A percentile compares a stretch with the other conserved stretches of the same genome.
These are phyloP conservation scores for Spergularia bocconei DNA, from an alignment of 148 eudicot species.

Conservation along the genomic window DNA sequence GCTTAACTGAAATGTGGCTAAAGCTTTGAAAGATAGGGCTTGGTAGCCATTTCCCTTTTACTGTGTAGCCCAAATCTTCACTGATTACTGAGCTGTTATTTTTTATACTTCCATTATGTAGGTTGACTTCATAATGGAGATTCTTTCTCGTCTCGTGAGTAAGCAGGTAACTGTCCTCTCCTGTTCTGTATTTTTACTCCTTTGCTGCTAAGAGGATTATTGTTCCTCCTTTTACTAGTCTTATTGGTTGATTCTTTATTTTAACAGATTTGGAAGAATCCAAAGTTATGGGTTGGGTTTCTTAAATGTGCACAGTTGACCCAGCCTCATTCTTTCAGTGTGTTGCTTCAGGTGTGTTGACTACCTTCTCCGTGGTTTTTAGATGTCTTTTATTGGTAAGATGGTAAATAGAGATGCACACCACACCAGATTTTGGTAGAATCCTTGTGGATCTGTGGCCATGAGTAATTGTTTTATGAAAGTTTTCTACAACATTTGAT, in stretches of 20 bases:
- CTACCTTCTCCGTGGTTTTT: background rate
- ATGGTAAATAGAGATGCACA: background rate
- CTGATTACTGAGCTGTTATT: background rate
- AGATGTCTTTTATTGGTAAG: background rate
- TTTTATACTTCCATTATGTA: constrained; percentile 29
- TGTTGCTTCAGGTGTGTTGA: constrained; percentile 83
- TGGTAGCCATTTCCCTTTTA: constrained; percentile 3
- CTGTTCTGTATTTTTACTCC: background rate
- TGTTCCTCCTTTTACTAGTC: constrained; percentile 14
- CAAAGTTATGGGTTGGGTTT: constrained; percentile 98
- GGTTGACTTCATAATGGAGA: constrained; percentile 95
- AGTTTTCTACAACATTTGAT: too few relatives aligned
- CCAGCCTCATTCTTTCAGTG: constrained; percentile 81
- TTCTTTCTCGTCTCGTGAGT: constrained; percentile 91
- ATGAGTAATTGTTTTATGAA: background rate
- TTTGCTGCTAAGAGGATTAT: background rate
- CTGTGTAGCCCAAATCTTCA: background rate
- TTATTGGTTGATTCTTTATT: constrained; percentile 21
- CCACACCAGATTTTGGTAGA: background rate
- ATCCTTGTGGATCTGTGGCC: background rate
- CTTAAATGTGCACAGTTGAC: constrained; percentile 86
- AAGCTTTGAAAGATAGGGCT: background rate
- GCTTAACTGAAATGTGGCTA: background rate
- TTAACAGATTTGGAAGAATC: constrained; percentile 91
- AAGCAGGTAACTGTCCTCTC: constrained; percentile 66